Conservation (phyloP, 441 rosid genomes). For the Raphanus hybrid region DNA sequence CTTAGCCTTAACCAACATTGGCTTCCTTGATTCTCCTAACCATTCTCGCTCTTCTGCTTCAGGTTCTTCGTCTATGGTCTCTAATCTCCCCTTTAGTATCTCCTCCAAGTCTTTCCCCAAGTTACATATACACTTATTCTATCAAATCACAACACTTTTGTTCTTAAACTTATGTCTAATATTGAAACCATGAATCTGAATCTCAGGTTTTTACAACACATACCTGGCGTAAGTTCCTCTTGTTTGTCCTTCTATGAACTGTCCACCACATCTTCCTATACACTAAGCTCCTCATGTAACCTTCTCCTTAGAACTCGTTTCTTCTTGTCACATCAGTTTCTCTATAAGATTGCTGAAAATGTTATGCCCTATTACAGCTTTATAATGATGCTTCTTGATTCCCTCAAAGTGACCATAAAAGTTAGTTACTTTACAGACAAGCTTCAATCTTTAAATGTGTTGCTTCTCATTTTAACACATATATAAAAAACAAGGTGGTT, state of each 20-base stretch:
- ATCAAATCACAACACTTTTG: constrained; percentile 12
- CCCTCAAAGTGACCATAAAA: constrained; percentile 34
- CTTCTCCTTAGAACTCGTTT: constrained; percentile 3
- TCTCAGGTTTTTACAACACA: not conserved
- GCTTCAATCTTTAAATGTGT: constrained; percentile 39
- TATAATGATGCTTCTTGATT: constrained; percentile 40
- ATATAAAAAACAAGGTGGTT: constrained; percentile 31
- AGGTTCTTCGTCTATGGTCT: constrained; percentile 46
- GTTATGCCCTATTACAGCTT: constrained; percentile 34
- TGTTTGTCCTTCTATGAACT: constrained; percentile 34
- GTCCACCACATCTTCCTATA: constrained; percentile 46
- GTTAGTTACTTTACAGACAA: constrained; percentile 43
- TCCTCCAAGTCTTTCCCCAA: constrained; percentile 42
- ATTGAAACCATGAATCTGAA: not conserved
- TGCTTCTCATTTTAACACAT: constrained; percentile 37
- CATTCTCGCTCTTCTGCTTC: constrained; percentile 45
- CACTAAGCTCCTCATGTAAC: constrained; percentile 38
- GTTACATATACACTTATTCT: constrained; percentile 36
- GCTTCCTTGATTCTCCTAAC: constrained; percentile 37
- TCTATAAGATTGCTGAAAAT: not conserved
- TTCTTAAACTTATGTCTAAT: not conserved
- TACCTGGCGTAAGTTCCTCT: constrained; percentile 41
- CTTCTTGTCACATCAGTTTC: not conserved
- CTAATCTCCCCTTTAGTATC: constrained; percentile 42
- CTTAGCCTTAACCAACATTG: constrained; percentile 39